Conservation (phyloP, 257 asterid genomes). For the Solanum paucissectum region DNA sequence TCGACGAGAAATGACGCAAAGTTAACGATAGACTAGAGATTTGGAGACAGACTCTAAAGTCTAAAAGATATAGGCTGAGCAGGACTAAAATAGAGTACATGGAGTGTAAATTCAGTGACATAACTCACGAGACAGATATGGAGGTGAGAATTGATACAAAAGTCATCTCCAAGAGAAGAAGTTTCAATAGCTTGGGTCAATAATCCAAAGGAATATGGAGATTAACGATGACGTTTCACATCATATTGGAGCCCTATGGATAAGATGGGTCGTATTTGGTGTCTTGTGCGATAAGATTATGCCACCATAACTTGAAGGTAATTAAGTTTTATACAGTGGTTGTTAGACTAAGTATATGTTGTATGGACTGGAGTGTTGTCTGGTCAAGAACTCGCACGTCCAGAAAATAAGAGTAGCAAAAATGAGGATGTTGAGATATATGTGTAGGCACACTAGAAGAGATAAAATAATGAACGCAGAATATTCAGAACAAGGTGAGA, state of each 20-base stretch:
- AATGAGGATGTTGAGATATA: not conserved
- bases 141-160: not conserved
- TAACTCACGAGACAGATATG: not conserved
- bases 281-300: not conserved
- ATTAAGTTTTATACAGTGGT: not conserved
- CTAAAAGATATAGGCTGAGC: not conserved
- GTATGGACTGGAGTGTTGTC: not conserved
- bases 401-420: not conserved
- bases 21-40: not conserved
- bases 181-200: not conserved
- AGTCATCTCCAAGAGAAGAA: not conserved
- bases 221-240: too few relatives aligned
- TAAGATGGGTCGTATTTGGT: not conserved
- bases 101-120: not conserved
- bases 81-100: not conserved
- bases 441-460: not conserved
- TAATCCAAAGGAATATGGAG: not conserved
- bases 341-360: not conserved
- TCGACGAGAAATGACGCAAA: too few relatives aligned
- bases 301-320: not conserved
- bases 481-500: too few relatives aligned
- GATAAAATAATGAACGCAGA: too few relatives aligned
- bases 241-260: not conserved
- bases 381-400: not conserved
- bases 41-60: not conserved